These are phyloP conservation scores for Mitragyna speciosa DNA, from an alignment of 257 asterid genomes.

Conservation along the genomic window DNA sequence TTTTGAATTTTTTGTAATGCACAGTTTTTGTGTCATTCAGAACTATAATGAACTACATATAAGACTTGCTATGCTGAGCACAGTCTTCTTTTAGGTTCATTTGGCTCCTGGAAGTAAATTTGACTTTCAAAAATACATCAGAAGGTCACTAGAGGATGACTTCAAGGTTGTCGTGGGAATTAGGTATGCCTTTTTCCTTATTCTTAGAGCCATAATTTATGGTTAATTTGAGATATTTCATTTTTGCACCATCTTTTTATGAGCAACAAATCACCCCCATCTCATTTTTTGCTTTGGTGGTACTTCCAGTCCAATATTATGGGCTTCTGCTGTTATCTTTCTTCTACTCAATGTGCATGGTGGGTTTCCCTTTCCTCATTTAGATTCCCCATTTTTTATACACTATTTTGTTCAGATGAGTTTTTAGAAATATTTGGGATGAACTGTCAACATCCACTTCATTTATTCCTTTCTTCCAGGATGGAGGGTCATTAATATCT, in stretches of 20 bases:
- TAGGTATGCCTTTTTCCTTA: constrained; percentile 43
- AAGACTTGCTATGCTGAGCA: neutral
- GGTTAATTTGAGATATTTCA: neutral
- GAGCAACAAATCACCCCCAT: constrained; percentile 4
- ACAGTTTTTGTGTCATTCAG: neutral
- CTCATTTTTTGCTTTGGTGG: constrained; percentile 22
- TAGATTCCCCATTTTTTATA: neutral
- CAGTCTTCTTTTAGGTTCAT: constrained; percentile 63
- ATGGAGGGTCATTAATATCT: constrained; percentile 51
- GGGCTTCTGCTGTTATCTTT: constrained; percentile 71
- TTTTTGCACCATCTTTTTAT: neutral
- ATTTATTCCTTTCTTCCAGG: constrained; percentile 43
- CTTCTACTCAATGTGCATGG: constrained; percentile 77
- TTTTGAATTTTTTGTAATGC: neutral
- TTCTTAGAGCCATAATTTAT: neutral
- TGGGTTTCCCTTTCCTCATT: constrained; percentile 18
- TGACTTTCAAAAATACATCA: constrained; percentile 92
- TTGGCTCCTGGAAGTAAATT: constrained; percentile 92
- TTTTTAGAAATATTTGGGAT: neutral
- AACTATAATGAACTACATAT: neutral
- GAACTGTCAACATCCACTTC: neutral
- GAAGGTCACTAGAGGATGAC: constrained; percentile 92
- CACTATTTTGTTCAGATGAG: neutral
- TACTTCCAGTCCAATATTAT: constrained; percentile 59
- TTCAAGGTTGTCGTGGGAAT: constrained; percentile 92